phyloP scores from a whole-genome alignment of 306 rosid species.

The Cucurbita maxima region DNA sequence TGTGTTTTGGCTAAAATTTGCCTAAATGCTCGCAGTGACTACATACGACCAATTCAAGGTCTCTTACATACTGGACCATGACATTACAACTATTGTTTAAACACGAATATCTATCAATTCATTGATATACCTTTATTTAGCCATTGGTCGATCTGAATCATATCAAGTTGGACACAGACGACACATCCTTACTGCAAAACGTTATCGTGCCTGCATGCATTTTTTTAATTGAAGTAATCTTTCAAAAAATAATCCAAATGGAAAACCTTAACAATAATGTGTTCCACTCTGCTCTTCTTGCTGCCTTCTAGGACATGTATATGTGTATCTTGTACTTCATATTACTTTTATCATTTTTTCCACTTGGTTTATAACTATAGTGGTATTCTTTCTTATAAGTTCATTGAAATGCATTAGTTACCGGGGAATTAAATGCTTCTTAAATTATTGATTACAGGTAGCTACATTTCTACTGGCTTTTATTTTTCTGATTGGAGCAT shows the following conservation, averaged over 20 bases:
- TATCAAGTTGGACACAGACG: not conserved
- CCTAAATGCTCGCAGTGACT: not conserved
- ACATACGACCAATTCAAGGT: not conserved
- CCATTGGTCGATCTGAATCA: not conserved
- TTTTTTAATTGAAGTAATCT: not conserved
- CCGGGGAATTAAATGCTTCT: not conserved
- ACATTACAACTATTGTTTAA: not conserved
- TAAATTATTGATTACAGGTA: slow-evolving; percentile 42
- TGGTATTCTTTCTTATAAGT: not conserved
- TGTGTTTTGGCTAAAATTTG: not conserved
- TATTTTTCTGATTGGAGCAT: slow-evolving; percentile 64
- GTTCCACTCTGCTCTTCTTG: not conserved
- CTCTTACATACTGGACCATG: not conserved
- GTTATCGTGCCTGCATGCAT: not conserved
- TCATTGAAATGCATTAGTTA: not conserved
- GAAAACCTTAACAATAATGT: not conserved
- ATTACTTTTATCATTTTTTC: not conserved
- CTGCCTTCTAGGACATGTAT: not conserved
- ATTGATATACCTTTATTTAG: not conserved
- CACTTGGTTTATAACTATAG: not conserved
- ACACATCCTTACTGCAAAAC: not conserved
- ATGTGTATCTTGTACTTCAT: not conserved
- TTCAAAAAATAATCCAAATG: not conserved
- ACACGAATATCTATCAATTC: not conserved
- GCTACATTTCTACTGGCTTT: slow-evolving; percentile 70